Evolutionary conservation across 257 asterid genomes (phyloP), one percentile per base, ranked within the genome.

Genomic region (Solanum okadae): DNA sequence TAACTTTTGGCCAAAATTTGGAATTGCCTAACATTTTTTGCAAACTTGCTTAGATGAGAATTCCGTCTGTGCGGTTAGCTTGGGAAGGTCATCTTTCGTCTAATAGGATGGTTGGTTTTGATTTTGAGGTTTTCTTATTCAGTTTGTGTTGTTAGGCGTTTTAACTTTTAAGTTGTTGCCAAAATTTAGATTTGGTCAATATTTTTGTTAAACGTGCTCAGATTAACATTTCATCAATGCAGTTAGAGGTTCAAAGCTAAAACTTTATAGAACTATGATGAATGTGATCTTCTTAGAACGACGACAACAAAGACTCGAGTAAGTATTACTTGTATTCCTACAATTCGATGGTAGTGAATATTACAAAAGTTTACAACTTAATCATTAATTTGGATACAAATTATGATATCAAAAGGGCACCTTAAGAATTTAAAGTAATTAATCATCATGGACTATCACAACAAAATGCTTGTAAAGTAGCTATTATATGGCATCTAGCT

Each of bases 241-340:
- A 5, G 59, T 46, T 46, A 46, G 20, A 46, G 59, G 34, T 25
- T n/a, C 8, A 67, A 67, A 67, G 73, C 4, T 12, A 3, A 67
- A 67, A 67, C 34, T 11, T 2, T 1, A 25, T 5, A 67, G 34
- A 67, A 67, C 73, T 25, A 67, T 67, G 18, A 67, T 5, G 20
- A 10, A 67, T 67, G 34, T 67, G 34, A 29, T 25, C 18, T n/a
- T 67, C 34, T 25, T 67, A 94, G 87, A 91, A 94, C 2, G 68
- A 5, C 9, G 97, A 95, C 59, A 46, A 93, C 67, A 96, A 94
- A 87, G 97, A 93, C 75, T 87, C 93, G 67, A 92, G 97, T 94
- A 92, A 27, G 94, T 71, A 75, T 37, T 34, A 65, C 31, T 35
- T 34, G 18, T 75, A 75, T 22, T 35, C 31, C n/a, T 75, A 35